Evolutionary conservation across 306 rosid species (phyloP).

Genomic region (Cotoneaster glaucophyllus): DNA sequence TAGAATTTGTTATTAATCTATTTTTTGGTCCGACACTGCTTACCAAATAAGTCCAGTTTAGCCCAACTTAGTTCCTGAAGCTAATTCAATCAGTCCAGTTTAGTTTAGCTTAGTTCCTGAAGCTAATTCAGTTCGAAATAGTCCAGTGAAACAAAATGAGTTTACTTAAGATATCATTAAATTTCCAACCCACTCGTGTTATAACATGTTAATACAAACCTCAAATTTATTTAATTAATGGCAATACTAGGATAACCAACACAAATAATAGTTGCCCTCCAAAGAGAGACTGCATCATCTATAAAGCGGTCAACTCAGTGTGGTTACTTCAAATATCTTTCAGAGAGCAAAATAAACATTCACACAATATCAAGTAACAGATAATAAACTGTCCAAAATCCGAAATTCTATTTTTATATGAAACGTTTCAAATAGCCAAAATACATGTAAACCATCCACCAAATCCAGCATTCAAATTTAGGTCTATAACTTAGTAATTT

Average conservation of each 20-base stretch:
- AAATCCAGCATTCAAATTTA: slow-evolving; percentile 19
- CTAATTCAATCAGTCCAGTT: fast-evolving
- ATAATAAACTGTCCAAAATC: slow-evolving; percentile 5
- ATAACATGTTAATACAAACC: neutral
- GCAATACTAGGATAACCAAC: neutral
- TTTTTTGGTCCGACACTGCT: too few species aligned
- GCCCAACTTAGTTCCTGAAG: too few species aligned
- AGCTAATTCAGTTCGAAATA: fast-evolving
- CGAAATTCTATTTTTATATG: slow-evolving; percentile 19
- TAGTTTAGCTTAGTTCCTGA: too few species aligned
- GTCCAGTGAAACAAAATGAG: too few species aligned
- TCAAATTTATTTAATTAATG: neutral
- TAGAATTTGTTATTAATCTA: too few species aligned
- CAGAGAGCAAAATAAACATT: neutral
- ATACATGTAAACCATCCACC: slow-evolving; percentile 32
- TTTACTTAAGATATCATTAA: neutral
- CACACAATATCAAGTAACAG: neutral
- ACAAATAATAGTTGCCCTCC: neutral
- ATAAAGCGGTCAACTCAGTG: neutral
- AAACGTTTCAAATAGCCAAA: slow-evolving; percentile 19
- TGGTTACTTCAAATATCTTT: neutral
- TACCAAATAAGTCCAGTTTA: too few species aligned
- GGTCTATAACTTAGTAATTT: slow-evolving; percentile 21
- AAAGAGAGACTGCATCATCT: neutral
- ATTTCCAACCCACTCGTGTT: neutral